These are phyloP conservation scores for Trichomonas vaginalis DNA, from an alignment of 208 protist species.

Conservation along the genomic window DNA sequence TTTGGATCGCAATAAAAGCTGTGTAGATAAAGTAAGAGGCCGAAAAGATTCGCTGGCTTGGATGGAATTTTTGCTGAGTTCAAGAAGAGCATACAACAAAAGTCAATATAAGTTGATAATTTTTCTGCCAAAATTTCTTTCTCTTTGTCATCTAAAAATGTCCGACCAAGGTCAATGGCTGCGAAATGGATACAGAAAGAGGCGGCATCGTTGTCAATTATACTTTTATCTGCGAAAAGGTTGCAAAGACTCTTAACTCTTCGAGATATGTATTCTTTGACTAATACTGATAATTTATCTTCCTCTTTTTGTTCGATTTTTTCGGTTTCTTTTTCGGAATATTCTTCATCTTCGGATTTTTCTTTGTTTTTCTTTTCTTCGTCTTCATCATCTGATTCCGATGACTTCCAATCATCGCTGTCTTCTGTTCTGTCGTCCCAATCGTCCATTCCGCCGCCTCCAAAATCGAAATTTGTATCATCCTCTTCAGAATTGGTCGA, in stretches of 20 bases:
- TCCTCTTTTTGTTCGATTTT: background rate
- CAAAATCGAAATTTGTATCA: background rate
- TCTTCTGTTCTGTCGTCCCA: background rate
- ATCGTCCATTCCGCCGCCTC: background rate
- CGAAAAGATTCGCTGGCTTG: background rate
- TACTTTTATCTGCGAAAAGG: background rate
- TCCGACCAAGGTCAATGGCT: background rate
- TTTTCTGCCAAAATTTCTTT: background rate
- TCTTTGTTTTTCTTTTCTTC: background rate
- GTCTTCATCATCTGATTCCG: background rate
- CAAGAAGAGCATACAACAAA: background rate
- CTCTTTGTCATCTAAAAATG: background rate
- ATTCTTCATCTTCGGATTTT: background rate
- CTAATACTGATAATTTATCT: background rate
- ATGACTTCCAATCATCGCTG: background rate
- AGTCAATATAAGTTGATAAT: background rate
- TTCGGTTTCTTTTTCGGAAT: background rate
- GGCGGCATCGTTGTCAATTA: background rate
- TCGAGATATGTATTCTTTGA: background rate
- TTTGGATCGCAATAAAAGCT: background rate
- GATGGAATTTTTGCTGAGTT: background rate
- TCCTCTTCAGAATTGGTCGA: background rate
- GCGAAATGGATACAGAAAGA: background rate
- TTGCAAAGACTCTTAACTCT: background rate
- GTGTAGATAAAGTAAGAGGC: background rate